phyloP scores from a whole-genome alignment of 148 eudicot species.

The Polygonum aviculare region DNA sequence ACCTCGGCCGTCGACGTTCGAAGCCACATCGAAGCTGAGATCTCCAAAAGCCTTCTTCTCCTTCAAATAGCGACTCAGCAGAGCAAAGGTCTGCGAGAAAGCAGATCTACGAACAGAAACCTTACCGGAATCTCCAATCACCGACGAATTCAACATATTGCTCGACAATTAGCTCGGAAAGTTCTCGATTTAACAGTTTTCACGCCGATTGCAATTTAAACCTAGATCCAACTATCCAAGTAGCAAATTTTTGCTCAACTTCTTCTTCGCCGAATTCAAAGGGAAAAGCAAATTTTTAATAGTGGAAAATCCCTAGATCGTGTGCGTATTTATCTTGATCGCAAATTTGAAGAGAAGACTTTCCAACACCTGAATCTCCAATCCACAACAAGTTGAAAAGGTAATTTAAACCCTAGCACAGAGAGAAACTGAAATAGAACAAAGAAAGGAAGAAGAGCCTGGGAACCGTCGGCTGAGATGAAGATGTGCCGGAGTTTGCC shows the following conservation, averaged over 20 bases:
- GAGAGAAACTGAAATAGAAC: no score
- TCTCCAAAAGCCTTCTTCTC: slow-evolving; percentile 41
- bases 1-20: slow-evolving; percentile 30
- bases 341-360: no score
- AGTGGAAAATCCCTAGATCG: neutral
- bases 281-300: neutral
- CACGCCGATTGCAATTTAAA: neutral
- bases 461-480: no score
- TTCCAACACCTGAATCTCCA: no score
- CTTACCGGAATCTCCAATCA: slow-evolving; percentile 4
- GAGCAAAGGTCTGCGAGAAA: slow-evolving; percentile 39
- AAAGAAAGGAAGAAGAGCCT: no score
- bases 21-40: slow-evolving; percentile 25
- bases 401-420: no score
- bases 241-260: neutral
- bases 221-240: neutral
- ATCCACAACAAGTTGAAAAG: no score
- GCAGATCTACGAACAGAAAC: slow-evolving; percentile 7
- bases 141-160: slow-evolving; percentile 7
- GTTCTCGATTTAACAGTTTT: neutral
- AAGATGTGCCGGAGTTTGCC: no score
- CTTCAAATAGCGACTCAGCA: slow-evolving; percentile 51
- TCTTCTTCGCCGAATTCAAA: neutral
- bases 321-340: neutral
- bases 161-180: neutral